Conservation (phyloP, 2,329 filamentous ascomycete species). For the Aquanectria penicillioides region DNA sequence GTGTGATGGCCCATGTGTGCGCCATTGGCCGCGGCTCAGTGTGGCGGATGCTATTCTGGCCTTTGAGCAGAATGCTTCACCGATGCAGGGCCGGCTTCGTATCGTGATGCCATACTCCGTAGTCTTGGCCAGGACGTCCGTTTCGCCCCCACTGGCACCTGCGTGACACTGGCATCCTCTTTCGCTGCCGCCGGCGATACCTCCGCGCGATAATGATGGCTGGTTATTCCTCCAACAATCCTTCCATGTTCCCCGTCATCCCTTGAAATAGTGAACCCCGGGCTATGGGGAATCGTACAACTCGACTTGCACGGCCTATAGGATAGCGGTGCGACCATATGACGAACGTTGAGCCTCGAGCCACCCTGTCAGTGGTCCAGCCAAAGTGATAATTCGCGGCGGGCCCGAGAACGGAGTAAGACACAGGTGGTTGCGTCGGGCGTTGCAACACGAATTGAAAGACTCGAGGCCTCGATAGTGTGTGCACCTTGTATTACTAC, state of each 20-base stretch:
- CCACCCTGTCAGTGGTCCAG: conserved; percentile 2
- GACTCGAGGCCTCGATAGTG: not conserved
- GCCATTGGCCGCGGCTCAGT: conserved; percentile 5
- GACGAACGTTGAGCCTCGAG: not conserved
- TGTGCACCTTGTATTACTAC: not conserved
- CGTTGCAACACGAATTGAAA: not conserved
- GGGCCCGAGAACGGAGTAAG: not conserved
- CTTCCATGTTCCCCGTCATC: not conserved
- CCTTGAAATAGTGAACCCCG: not conserved
- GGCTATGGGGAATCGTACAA: not conserved
- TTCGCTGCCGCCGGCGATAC: not conserved
- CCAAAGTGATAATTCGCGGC: not conserved
- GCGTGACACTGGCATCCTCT: not conserved
- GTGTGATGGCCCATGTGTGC: not conserved
- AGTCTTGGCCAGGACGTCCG: conserved; percentile 3
- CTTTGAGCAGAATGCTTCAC: conserved; percentile 15
- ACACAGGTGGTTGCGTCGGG: not conserved
- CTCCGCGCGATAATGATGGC: too few species aligned
- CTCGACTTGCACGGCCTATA: not conserved
- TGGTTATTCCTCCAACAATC: not conserved
- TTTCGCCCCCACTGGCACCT: not conserved
- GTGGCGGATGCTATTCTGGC: conserved; percentile 26
- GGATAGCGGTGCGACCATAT: not conserved
- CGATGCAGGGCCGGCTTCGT: conserved; percentile 15
- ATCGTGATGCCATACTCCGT: not conserved